phyloP scores from a whole-genome alignment of 2,329 filamentous ascomycete genomes.

The Aureobasidium zeae region DNA sequence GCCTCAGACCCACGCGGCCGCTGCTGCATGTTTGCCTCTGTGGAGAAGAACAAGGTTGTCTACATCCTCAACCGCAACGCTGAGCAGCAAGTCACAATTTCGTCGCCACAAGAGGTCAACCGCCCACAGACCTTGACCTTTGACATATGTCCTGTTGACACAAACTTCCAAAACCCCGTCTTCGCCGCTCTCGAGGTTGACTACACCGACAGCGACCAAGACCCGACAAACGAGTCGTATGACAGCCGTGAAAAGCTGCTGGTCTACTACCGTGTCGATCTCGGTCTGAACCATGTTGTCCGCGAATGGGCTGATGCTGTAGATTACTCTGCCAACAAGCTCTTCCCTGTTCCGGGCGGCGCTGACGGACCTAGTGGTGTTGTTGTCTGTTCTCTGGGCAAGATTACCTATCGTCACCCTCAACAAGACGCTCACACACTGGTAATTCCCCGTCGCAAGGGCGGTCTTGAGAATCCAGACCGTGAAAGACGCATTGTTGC shows the following conservation, averaged over 20 bases:
- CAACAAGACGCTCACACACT: conserved; percentile 86
- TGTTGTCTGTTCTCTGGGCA: conserved; percentile 87
- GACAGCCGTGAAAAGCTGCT: conserved; percentile 79
- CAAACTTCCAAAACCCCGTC: conserved; percentile 93
- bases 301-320: conserved; percentile 93
- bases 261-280: conserved; percentile 94
- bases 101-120: conserved; percentile 91
- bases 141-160: conserved; percentile 78
- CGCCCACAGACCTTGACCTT: conserved; percentile 87
- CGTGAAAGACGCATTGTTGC: conserved; percentile 79
- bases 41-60: conserved; percentile 99
- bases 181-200: conserved; percentile 94
- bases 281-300: conserved; percentile 94
- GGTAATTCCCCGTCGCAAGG: conserved; percentile 76
- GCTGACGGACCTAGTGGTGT: conserved; percentile 91
- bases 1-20: conserved; percentile 92
- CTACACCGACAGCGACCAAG: conserved; percentile 83
- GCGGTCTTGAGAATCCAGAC: conserved; percentile 83
- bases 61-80: conserved; percentile 95
- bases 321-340: conserved; percentile 74
- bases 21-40: conserved; percentile 84
- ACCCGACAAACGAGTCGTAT: conserved; percentile 73
- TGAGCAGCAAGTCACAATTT: conserved; percentile 91
- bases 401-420: conserved; percentile 92
- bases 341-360: conserved; percentile 93